Evolutionary conservation across 169 alveolate genomes (phyloP).

Genomic region (Eimeria acervulina): DNA sequence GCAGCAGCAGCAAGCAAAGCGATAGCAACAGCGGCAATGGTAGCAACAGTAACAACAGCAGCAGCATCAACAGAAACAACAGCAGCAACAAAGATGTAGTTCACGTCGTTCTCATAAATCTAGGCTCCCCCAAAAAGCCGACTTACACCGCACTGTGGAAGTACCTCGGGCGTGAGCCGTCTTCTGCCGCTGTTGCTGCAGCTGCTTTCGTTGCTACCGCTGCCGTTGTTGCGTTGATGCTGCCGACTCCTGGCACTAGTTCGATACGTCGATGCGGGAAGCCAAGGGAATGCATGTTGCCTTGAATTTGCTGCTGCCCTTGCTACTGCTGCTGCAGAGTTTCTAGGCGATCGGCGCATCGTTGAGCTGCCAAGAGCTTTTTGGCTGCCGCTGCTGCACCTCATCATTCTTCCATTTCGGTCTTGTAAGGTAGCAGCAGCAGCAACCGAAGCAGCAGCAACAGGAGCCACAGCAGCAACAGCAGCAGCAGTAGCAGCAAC

Average conservation of each 20-base stretch:
- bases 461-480: conserved; percentile 14
- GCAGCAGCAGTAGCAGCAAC: neutral
- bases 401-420: conserved; percentile 84
- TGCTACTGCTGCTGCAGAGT: conserved; percentile 79
- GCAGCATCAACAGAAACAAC: neutral
- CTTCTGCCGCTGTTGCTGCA: neutral
- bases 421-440: conserved; percentile 80
- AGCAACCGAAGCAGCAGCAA: neutral
- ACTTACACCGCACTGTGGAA: conserved; percentile 67
- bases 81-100: conserved; percentile 51
- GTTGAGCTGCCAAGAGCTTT: conserved; percentile 84
- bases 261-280: neutral
- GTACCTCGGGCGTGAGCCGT: conserved; percentile 58
- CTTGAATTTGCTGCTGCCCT: neutral
- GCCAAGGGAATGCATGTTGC: neutral
- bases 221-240: neutral
- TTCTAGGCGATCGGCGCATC: conserved; percentile 86
- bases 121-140: conserved; percentile 67
- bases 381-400: conserved; percentile 85
- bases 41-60: neutral
- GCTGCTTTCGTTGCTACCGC: neutral
- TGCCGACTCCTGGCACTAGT: neutral
- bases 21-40: neutral
- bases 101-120: conserved; percentile 65
- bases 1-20: conserved; percentile 26